Percentiles rank a stretch among this genome's conserved stretches.
Conservation (phyloP, 352 stramenopile species). For the Phytophthora aleatoria region DNA sequence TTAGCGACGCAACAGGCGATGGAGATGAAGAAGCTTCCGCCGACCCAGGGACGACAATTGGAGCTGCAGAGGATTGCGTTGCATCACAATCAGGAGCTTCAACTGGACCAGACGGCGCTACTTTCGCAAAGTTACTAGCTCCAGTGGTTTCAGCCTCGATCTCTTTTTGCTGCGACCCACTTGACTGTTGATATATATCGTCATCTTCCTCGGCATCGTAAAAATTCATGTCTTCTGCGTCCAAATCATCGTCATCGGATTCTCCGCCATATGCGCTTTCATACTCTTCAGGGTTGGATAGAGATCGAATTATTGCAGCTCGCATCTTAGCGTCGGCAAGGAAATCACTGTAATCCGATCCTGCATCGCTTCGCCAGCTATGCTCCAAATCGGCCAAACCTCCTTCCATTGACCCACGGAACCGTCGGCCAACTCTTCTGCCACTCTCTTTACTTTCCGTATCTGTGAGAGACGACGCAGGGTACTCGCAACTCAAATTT, state of each 20-base stretch:
- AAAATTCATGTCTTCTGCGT: constrained; percentile 45
- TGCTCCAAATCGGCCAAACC: constrained; percentile 46
- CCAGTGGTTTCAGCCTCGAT: constrained; percentile 1
- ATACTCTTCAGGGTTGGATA: constrained; percentile 62
- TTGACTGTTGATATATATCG: constrained; percentile 5
- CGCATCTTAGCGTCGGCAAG: constrained; percentile 80
- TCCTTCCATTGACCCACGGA: constrained; percentile 41
- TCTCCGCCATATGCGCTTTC: constrained; percentile 42
- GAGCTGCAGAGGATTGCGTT: neutral
- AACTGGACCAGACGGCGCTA: neutral
- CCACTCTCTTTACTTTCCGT: constrained; percentile 53
- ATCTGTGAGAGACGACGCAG: constrained; percentile 47
- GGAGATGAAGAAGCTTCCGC: constrained; percentile 18
- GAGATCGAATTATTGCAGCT: constrained; percentile 71
- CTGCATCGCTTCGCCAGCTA: constrained; percentile 74
- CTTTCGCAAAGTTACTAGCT: constrained; percentile 2
- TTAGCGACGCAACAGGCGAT: constrained; percentile 14
- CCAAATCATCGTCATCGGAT: constrained; percentile 59
- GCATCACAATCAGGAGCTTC: neutral
- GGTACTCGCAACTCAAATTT: constrained; percentile 70
- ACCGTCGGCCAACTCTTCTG: constrained; percentile 29
- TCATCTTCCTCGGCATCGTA: constrained; percentile 38
- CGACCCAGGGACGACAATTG: constrained; percentile 17
- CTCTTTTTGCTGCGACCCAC: constrained; percentile 8
- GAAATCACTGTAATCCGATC: constrained; percentile 82